Conservation (phyloP, 495 filamentous ascomycete genomes). For the Xylaria cubensis region DNA sequence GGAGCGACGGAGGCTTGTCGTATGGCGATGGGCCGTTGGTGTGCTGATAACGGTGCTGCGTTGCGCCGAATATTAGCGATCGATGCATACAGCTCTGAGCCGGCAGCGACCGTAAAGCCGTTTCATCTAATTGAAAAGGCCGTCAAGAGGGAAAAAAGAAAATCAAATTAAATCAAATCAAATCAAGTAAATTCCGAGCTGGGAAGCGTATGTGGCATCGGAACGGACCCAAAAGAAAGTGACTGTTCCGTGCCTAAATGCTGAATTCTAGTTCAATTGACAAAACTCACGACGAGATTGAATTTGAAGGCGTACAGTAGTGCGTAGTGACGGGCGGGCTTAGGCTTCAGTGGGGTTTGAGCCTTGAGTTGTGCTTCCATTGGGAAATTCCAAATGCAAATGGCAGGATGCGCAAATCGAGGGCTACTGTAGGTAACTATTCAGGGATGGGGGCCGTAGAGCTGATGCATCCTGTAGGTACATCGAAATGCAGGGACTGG, state of each 20-base stretch:
- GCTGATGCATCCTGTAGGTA: conserved; percentile 7
- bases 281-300: conserved; percentile 5
- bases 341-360: conserved; percentile 10
- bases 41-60: conserved; percentile 1
- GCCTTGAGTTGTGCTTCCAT: neutral
- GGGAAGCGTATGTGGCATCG: neutral
- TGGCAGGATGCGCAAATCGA: conserved; percentile 13
- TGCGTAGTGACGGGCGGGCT: neutral
- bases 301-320: conserved; percentile 6
- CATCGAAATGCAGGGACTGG: conserved; percentile 29
- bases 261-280: conserved; percentile 14
- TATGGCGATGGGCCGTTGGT: neutral
- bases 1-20: neutral
- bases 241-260: neutral
- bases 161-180: too few species aligned
- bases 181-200: neutral
- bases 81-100: conserved; percentile 10
- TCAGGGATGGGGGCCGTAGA: conserved; percentile 14
- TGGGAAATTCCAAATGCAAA: conserved; percentile 23
- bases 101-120: conserved; percentile 14
- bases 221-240: neutral
- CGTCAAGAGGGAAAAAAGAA: neutral
- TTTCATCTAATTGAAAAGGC: conserved; percentile 18
- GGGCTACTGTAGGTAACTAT: neutral
- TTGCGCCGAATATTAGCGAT: conserved; percentile 20